These are phyloP conservation scores for Marvania coccoides DNA, from an alignment of 139 green algal species.

Conservation along the genomic window DNA sequence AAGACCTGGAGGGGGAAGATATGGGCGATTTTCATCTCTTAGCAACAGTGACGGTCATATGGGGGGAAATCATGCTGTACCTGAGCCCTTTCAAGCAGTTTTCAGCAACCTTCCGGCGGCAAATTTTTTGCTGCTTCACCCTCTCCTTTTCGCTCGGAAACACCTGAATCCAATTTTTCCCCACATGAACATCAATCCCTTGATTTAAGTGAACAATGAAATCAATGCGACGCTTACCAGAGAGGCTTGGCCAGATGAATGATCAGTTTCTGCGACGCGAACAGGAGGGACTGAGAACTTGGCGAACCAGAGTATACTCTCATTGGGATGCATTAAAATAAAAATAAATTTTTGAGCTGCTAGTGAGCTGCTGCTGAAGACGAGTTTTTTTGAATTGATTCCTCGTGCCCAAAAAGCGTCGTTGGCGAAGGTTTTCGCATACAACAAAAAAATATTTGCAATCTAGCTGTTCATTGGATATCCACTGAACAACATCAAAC, in stretches of 20 bases:
- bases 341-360: not conserved
- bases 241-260: not conserved
- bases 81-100: slow-evolving; percentile 4
- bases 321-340: too few species aligned
- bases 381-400: not conserved
- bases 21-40: too few species aligned
- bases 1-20: not conserved
- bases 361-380: not conserved
- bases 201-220: too few species aligned
- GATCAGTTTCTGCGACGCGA: not conserved
- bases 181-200: too few species aligned
- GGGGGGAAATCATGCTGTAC: not conserved
- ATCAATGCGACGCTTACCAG: not conserved
- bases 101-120: not conserved
- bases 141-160: not conserved
- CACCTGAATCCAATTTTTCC: not conserved
- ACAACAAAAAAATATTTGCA: not conserved
- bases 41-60: too few species aligned
- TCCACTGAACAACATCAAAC: too few species aligned
- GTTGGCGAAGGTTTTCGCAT: not conserved
- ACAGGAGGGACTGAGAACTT: not conserved
- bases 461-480: too few species aligned
- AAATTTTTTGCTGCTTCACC: not conserved
- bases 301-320: not conserved
- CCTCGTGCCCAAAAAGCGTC: not conserved